phyloP scores from a whole-genome alignment of 148 eudicot genomes.

The Fagopyrum tataricum region DNA sequence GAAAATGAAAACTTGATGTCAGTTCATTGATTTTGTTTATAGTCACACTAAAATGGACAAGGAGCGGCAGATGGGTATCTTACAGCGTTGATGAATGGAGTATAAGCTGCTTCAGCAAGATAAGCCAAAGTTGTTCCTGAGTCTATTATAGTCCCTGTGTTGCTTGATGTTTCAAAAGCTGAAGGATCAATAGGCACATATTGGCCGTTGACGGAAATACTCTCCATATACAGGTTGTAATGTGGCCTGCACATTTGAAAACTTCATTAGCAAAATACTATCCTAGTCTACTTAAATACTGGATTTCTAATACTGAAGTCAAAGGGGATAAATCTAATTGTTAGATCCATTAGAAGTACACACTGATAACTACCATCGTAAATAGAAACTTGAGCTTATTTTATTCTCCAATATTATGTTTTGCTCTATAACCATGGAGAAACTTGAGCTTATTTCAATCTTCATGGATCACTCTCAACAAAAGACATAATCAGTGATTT shows the following conservation, averaged over 20 bases:
- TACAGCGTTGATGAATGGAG: constrained; percentile 79
- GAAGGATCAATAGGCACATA: constrained; percentile 54
- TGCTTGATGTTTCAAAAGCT: constrained; percentile 59
- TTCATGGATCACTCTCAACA: neutral
- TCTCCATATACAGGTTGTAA: constrained; percentile 75
- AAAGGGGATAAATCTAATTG: no score
- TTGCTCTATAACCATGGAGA: neutral
- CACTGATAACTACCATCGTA: no score
- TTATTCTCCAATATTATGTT: neutral
- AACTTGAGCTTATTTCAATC: neutral
- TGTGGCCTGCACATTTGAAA: constrained; percentile 63
- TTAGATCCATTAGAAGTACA: no score
- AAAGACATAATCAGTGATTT: neutral
- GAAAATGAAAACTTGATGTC: neutral
- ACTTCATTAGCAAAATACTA: neutral
- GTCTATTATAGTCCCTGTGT: constrained; percentile 80
- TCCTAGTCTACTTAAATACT: neutral
- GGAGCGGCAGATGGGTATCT: constrained; percentile 20
- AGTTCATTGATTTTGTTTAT: neutral
- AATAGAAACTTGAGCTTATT: neutral
- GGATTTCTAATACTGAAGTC: neutral
- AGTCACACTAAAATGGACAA: neutral
- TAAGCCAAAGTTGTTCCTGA: constrained; percentile 96
- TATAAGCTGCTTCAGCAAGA: constrained; percentile 81
- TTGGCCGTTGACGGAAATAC: constrained; percentile 77